Base-by-base conservation (phyloP, 495 filamentous ascomycete species). In the Letharia columbiana region DNA sequence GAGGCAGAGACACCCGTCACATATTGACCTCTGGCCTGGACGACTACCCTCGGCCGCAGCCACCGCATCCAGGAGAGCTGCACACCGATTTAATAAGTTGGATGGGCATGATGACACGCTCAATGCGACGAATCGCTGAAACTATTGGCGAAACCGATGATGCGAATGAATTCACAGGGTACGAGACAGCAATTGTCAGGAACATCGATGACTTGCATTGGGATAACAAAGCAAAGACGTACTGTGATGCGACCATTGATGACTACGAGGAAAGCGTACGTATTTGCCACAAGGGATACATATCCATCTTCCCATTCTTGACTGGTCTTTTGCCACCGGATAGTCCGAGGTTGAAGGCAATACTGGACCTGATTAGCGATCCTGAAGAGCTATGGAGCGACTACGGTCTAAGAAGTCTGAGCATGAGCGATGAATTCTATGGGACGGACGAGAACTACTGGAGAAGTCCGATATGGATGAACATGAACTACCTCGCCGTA, bases 161-260 rank as follows among this genome's bases (percentile, higher is more conserved):
- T 70, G 87, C 81, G 1, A 80, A 84, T 45, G 81, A 88, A 66
- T 89, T 90, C 71, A 78, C 79, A n/a, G 84, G 82, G 60, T 87
- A 89, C 62, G 85, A 92, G 67, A 86, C 82, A 28, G 92, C 88
- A 47, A 94, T 98, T 71, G 79, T 85, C 61, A 87, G 83, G 67
- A 98, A 98, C 75, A 87, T 96, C 61, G 91, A 96, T 66, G 93
- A 95, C 72, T 80, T 98, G 60, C 94, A 98, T 77, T 98, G 94
- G 94, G 84, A 85, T 58, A 84, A 91, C 62, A 80, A 82, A 67
- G 85, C 83, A 20, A 82, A 91, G 65, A 90, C 87, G 62, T 98
- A 91, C 78, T 98, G 94, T 73, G 94, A 98, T 73, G 91, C 92
- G 9, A 97, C 92, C 1, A 90, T 98, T 65, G 94, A 98, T 69